Base-by-base conservation (phyloP, 345 rosid species). In the Populus tremula region DNA sequence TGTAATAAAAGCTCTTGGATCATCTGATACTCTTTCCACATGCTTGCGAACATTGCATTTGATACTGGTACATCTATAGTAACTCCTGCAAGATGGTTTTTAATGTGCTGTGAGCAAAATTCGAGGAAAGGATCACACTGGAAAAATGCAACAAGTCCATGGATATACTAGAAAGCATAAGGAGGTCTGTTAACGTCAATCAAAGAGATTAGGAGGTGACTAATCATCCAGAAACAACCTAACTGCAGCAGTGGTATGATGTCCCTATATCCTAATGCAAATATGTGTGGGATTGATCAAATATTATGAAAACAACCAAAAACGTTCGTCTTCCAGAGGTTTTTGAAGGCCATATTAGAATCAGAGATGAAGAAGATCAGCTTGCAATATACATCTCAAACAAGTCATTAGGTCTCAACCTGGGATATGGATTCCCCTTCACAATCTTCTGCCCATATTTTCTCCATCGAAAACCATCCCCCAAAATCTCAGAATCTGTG, bases 401-500 rank as follows among this genome's bases (percentile, higher is more conserved):
- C 10, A 31, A 75, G 71, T 31, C 2, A 53, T 43, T 17, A 64
- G 66, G 54, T 69, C 63, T 78, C 47, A 50, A 92, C 97, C 97
- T 92, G 29, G 99, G 99, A 87, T 89, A 89, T n/a, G 92, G 88
- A 76, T 92, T 96, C 80, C 98, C 98, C 85, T 91, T 95, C 67
- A 96, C 99, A 71, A 89, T 93, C 81, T 96, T 96, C 83, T 94
- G 98, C 75, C 99, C 99, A 17, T 96, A 96, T 76, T 96, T 96
- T 81, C 99, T 90, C 99, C 99, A 96, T 67, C 94, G 93, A 83
- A 96, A 96, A 43, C 99, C 98, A 74, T 96, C 99, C 16, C 92
- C 93, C 36, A 87, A 75, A 53, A 87, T 86, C 76, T 94, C 97
- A n/a, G 92, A 74, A 76, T 92, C 98, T 5, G 85, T 83, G 16